Percentiles rank a stretch among this genome's conserved stretches.
Evolutionary conservation across 2,329 filamentous ascomycete species (phyloP).

Genomic region (Colletotrichum tabaci): DNA sequence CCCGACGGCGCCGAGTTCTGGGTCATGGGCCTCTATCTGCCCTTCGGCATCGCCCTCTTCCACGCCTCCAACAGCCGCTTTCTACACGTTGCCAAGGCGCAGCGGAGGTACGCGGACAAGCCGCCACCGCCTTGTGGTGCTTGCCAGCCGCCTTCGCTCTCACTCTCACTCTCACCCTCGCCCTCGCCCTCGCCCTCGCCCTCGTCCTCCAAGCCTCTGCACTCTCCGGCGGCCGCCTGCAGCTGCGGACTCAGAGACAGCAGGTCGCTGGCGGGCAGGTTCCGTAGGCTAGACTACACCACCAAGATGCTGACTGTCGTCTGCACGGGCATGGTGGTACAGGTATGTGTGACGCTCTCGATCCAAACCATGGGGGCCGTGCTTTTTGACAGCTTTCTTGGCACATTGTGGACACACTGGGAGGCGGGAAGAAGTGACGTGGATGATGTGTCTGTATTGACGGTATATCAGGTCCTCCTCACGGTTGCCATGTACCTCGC

Average conservation of each 20-base stretch:
- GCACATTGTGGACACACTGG: conserved; percentile 36
- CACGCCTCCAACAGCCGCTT: conserved; percentile 76
- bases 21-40: conserved; percentile 77
- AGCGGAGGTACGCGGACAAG: conserved; percentile 51
- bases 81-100: conserved; percentile 69
- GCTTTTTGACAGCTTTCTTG: conserved; percentile 5
- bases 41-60: conserved; percentile 76
- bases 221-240: conserved; percentile 36
- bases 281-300: conserved; percentile 60
- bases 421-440: no score
- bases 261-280: conserved; percentile 52
- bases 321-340: conserved; percentile 67
- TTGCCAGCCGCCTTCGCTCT: no score
- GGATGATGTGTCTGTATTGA: conserved; percentile 6
- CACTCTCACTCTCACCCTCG: no score
- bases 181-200: conserved; percentile 12
- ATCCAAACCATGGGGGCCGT: conserved; percentile 15
- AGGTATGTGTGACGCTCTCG: conserved; percentile 60
- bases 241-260: conserved; percentile 33
- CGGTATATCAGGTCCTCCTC: conserved; percentile 64
- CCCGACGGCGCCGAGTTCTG: conserved; percentile 73
- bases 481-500: conserved; percentile 73
- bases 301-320: conserved; percentile 66
- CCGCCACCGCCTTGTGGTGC: conserved; percentile 14
- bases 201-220: conserved; percentile 25